Evolutionary conservation across 352 stramenopile genomes (phyloP).

Genomic region (Pythium periplocum): DNA sequence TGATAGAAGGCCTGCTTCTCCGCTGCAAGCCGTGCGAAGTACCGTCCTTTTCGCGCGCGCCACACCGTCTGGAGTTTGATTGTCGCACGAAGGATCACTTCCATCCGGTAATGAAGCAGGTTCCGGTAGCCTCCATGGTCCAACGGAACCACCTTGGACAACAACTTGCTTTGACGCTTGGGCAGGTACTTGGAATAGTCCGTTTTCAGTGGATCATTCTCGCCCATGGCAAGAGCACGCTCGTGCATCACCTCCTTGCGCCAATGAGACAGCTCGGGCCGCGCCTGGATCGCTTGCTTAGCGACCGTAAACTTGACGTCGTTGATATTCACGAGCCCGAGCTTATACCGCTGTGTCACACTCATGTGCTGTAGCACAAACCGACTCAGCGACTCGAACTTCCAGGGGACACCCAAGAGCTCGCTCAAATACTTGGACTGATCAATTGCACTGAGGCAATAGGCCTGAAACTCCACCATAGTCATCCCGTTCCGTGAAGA

Average conservation of each 20-base stretch:
- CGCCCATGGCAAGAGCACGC: conserved; percentile 83
- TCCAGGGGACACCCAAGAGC: conserved; percentile 62
- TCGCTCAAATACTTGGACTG: conserved; percentile 65
- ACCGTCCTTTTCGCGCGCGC: conserved; percentile 65
- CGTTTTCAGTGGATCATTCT: conserved; percentile 89
- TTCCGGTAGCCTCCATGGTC: conserved; percentile 88
- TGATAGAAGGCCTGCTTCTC: conserved; percentile 90
- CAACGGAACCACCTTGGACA: conserved; percentile 86
- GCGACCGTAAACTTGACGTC: conserved; percentile 85
- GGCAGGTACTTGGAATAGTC: conserved; percentile 91
- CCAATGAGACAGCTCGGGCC: conserved; percentile 51
- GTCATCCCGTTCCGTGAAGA: conserved; percentile 60
- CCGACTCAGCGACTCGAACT: conserved; percentile 72
- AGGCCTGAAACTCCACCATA: conserved; percentile 64
- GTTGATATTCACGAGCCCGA: conserved; percentile 84
- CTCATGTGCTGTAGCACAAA: conserved; percentile 86
- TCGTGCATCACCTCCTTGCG: conserved; percentile 84
- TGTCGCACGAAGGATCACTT: conserved; percentile 60
- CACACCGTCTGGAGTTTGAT: conserved; percentile 83
- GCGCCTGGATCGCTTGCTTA: conserved; percentile 36
- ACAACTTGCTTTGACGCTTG: conserved; percentile 51
- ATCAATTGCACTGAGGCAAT: conserved; percentile 44
- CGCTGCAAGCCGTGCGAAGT: conserved; percentile 58
- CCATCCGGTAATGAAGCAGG: conserved; percentile 68
- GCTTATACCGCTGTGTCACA: conserved; percentile 77